A percentile compares a stretch with the other conserved stretches of the same genome.
Conservation (phyloP, 257 asterid genomes). For the Fraxinus pennsylvanica region DNA sequence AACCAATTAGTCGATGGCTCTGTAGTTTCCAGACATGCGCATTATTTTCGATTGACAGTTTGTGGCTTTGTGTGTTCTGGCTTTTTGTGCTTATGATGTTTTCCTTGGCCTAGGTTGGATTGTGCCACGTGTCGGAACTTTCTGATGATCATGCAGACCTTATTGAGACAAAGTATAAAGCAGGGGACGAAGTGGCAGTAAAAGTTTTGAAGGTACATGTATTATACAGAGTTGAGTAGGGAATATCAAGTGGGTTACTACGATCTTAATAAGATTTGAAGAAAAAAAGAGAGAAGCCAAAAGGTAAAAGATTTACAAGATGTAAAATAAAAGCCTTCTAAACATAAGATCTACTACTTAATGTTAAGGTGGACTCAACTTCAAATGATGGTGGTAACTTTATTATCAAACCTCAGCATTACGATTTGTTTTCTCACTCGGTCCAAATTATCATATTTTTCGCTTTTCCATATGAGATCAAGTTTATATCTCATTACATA, state of each 20-base stretch:
- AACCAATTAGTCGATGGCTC: conserved; percentile 3
- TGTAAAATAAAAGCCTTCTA: neutral
- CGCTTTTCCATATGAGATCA: neutral
- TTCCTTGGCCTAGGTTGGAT: conserved; percentile 67
- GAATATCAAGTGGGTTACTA: neutral
- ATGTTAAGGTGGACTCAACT: neutral
- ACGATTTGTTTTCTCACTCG: neutral
- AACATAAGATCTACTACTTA: too few species aligned
- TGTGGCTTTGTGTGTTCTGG: neutral
- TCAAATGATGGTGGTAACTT: neutral
- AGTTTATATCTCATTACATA: neutral
- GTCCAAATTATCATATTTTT: neutral
- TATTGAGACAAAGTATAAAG: conserved; percentile 53
- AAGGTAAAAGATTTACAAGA: neutral
- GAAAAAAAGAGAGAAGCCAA: neutral
- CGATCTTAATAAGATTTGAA: neutral
- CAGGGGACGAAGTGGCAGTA: conserved; percentile 71
- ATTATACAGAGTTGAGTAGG: neutral
- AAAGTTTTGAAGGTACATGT: conserved; percentile 82
- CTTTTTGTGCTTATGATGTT: conserved; percentile 28
- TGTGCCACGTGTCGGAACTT: conserved; percentile 93
- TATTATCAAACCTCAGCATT: neutral
- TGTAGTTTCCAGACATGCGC: neutral
- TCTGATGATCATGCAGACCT: conserved; percentile 68
- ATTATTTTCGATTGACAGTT: neutral